Conservation (phyloP, 371 early-diverging fungal genomes). For the Syncephalastrum monosporum region DNA sequence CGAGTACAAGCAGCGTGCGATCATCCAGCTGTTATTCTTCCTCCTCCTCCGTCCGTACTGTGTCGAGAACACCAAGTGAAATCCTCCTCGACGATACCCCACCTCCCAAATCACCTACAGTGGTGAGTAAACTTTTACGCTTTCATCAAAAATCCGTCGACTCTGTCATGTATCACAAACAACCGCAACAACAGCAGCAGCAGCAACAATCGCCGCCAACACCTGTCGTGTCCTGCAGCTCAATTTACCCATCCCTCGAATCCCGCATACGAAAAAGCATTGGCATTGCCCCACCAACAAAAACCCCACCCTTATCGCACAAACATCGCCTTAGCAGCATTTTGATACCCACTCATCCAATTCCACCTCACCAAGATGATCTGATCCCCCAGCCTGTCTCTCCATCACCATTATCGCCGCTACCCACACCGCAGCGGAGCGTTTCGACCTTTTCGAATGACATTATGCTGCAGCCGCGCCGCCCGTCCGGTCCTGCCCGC, state of each 20-base stretch:
- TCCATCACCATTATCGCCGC: background rate
- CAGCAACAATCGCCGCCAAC: conserved; percentile 2
- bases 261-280: too few species aligned
- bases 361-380: too few species aligned
- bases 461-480: background rate
- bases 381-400: too few species aligned
- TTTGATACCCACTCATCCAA: too few species aligned
- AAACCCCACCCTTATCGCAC: too few species aligned
- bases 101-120: too few species aligned
- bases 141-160: conserved; percentile 2
- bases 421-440: background rate
- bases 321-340: too few species aligned
- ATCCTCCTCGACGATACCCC: too few species aligned
- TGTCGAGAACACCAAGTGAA: background rate
- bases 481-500: conserved; percentile 1
- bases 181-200: background rate
- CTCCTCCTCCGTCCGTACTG: conserved; percentile 12
- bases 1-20: background rate
- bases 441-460: too few species aligned
- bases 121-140: background rate
- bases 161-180: background rate
- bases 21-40: conserved; percentile 2
- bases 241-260: conserved; percentile 5
- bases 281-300: too few species aligned
- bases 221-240: conserved; percentile 10